Percentiles rank a stretch among this genome's conserved stretches.
phyloP scores from a whole-genome alignment of 305 asterid genomes.

The Fraxinus dipetala region DNA sequence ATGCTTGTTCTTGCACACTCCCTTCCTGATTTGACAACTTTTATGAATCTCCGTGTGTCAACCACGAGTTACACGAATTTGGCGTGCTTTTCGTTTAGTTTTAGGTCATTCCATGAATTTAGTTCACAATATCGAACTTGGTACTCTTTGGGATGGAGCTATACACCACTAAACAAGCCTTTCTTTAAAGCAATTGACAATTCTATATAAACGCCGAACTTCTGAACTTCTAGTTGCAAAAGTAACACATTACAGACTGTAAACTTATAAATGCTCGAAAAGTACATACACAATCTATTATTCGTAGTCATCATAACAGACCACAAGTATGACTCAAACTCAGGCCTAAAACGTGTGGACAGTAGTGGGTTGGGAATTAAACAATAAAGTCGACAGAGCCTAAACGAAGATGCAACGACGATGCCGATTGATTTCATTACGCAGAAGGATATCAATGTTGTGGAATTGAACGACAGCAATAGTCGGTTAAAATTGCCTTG shows the following conservation, averaged over 20 bases:
- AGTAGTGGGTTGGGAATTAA: too few relatives aligned
- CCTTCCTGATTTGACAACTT: not conserved
- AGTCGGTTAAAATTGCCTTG: too few relatives aligned
- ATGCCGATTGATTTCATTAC: too few relatives aligned
- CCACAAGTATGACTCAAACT: not conserved
- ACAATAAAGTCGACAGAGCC: too few relatives aligned
- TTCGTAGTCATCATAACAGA: slow-evolving; percentile 16
- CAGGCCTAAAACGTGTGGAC: not conserved
- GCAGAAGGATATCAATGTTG: too few relatives aligned
- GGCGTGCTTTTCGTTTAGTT: not conserved
- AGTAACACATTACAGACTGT: too few relatives aligned
- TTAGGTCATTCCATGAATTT: not conserved
- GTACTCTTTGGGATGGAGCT: not conserved
- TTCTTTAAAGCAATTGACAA: not conserved
- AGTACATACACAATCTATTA: slow-evolving; percentile 24
- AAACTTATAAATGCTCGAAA: slow-evolving; percentile 7
- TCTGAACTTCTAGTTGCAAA: not conserved
- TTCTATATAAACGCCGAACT: too few relatives aligned
- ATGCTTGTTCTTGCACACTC: not conserved
- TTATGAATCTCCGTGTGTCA: too few relatives aligned
- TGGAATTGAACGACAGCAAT: too few relatives aligned
- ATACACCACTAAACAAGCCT: not conserved
- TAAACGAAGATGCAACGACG: too few relatives aligned
- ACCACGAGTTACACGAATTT: not conserved
- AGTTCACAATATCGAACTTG: not conserved